Percentiles rank a stretch among this genome's conserved stretches.
These are phyloP conservation scores for Lactifluus hygrophoroides DNA, from an alignment of 768 basidiomycete genomes.

Conservation along the genomic window DNA sequence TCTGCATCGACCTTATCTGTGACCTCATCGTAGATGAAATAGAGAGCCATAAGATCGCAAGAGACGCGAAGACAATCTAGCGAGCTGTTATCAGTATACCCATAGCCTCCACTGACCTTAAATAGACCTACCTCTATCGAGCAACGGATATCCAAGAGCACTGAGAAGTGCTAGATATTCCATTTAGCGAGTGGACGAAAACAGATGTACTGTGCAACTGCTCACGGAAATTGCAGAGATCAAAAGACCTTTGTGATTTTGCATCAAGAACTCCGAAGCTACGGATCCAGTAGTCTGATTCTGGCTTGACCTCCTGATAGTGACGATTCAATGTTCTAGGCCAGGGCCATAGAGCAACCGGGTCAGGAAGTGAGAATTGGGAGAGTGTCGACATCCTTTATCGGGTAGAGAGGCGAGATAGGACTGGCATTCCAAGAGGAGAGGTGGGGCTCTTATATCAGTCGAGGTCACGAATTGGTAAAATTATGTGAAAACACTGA, in stretches of 20 bases:
- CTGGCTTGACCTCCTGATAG: constrained; percentile 29
- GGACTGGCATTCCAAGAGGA: not conserved
- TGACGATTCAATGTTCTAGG: constrained; percentile 32
- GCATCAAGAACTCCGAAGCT: constrained; percentile 31
- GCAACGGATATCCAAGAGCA: constrained; percentile 31
- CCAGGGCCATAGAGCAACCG: constrained; percentile 38
- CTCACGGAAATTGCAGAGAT: constrained; percentile 36
- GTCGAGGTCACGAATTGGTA: not conserved
- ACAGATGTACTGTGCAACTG: too few relatives aligned
- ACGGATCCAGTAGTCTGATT: constrained; percentile 33
- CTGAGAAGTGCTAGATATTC: constrained; percentile 31
- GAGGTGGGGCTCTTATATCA: not conserved
- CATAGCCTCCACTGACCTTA: not conserved
- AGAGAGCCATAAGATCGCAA: constrained; percentile 44
- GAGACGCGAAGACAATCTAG: constrained; percentile 28
- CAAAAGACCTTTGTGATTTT: constrained; percentile 33
- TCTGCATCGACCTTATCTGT: constrained; percentile 33
- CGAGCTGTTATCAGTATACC: not conserved
- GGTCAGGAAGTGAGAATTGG: constrained; percentile 31
- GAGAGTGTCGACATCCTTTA: not conserved
- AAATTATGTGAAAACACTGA: too few relatives aligned
- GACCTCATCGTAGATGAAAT: constrained; percentile 44
- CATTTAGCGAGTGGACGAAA: not conserved
- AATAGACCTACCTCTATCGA: constrained; percentile 27
- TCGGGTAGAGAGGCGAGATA: not conserved